Conservation (phyloP, 495 filamentous ascomycete genomes). For the Neurospora tetrasperma region DNA sequence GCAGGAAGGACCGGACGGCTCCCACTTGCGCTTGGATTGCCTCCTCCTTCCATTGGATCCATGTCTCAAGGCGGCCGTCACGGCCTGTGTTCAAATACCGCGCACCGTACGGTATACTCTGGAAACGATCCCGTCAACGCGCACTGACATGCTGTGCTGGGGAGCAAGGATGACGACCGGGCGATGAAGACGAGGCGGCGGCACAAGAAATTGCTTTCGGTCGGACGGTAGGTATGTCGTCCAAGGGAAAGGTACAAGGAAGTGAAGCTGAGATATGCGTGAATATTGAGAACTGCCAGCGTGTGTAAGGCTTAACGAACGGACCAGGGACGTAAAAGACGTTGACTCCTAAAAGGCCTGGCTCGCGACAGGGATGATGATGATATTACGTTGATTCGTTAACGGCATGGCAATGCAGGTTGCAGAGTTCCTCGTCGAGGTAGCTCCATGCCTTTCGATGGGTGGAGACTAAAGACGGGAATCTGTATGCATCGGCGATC, state of each 20-base stretch:
- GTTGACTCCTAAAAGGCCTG: background rate
- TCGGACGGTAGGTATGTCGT: background rate
- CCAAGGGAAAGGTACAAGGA: background rate
- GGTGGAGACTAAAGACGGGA: background rate
- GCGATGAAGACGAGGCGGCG: background rate
- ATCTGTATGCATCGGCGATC: background rate
- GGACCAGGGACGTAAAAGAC: background rate
- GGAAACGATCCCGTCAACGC: background rate
- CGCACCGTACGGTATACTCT: background rate
- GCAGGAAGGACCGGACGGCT: constrained; percentile 2
- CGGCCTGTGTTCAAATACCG: background rate
- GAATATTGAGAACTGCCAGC: background rate
- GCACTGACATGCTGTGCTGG: constrained; percentile 7
- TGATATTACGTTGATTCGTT: background rate
- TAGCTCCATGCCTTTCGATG: background rate
- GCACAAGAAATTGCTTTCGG: background rate
- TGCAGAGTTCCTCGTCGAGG: background rate
- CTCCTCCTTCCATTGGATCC: constrained; percentile 23
- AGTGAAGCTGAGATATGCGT: background rate
- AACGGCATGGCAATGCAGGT: background rate
- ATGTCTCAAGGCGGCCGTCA: background rate
- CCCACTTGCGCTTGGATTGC: constrained; percentile 6
- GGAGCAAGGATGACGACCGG: background rate
- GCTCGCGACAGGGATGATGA: background rate
- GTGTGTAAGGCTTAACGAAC: background rate